These are phyloP conservation scores for Daldinia vernicosa DNA, from an alignment of 495 filamentous ascomycete species.

Conservation along the genomic window DNA sequence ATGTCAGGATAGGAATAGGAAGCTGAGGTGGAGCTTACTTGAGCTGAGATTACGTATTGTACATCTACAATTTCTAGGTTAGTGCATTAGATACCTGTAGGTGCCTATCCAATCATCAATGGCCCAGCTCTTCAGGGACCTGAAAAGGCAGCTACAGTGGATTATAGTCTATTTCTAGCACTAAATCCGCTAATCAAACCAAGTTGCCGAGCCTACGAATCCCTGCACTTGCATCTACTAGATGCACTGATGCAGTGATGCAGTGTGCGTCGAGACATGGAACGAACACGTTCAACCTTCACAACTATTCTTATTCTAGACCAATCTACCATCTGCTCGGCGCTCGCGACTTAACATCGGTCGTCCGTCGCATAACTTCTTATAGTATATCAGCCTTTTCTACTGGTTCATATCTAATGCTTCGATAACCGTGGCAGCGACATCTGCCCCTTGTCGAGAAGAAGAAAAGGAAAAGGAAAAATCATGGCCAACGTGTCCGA, in stretches of 20 bases:
- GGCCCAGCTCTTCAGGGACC: conserved; percentile 6
- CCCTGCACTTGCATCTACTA: conserved; percentile 35
- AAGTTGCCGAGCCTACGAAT: conserved; percentile 18
- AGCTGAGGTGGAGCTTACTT: conserved; percentile 24
- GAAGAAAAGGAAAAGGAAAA: conserved; percentile 6
- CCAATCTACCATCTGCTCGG: conserved; percentile 2
- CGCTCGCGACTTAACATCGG: conserved; percentile 1
- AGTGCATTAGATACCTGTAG: no score
- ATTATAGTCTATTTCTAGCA: conserved; percentile 18
- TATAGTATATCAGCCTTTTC: conserved; percentile 7
- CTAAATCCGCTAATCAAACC: conserved; percentile 29
- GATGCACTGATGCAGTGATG: no score
- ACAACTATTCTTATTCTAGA: conserved; percentile 23
- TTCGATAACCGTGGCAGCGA: conserved; percentile 41
- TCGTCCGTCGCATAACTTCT: background rate
- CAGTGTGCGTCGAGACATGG: conserved; percentile 17
- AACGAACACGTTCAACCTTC: conserved; percentile 44
- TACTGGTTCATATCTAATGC: conserved; percentile 38
- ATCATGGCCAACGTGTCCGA: conserved; percentile 33
- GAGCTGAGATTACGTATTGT: conserved; percentile 30
- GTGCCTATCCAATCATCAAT: conserved; percentile 6
- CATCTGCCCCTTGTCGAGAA: conserved; percentile 37
- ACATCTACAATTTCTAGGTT: background rate
- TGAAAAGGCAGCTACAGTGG: conserved; percentile 29
- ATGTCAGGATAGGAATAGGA: no score